A percentile compares a stretch with the other conserved stretches of the same genome.
These are phyloP conservation scores for Coemansia sp. DNA, from an alignment of 192 early-diverging fungal species.

Conservation along the genomic window DNA sequence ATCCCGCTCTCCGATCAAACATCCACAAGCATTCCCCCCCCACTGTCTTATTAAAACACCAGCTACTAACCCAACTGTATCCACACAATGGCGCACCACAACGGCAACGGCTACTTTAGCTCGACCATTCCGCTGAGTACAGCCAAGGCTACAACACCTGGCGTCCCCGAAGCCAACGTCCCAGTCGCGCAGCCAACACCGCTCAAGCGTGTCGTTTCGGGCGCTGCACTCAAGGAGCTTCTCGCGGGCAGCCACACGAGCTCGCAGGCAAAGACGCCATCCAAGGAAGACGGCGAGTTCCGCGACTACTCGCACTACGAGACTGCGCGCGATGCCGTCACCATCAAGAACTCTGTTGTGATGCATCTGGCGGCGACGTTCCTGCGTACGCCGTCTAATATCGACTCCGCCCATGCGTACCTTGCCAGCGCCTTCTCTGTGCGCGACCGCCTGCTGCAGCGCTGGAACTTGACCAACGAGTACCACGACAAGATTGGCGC, in stretches of 20 bases:
- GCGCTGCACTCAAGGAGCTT: slow-evolving; percentile 52
- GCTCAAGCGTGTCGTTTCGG: slow-evolving; percentile 54
- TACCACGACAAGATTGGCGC: slow-evolving; percentile 68
- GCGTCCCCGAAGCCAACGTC: slow-evolving; percentile 38
- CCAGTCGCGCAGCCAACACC: slow-evolving; percentile 40
- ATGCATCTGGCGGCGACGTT: slow-evolving; percentile 88
- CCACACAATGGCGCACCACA: slow-evolving; percentile 8
- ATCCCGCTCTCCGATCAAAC: too few species aligned
- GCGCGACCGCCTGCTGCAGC: slow-evolving; percentile 88
- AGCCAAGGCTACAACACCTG: slow-evolving; percentile 52
- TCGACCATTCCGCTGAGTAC: slow-evolving; percentile 47
- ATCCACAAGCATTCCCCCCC: too few species aligned
- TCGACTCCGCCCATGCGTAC: slow-evolving; percentile 92
- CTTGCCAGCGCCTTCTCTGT: slow-evolving; percentile 88
- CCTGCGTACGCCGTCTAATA: slow-evolving; percentile 82
- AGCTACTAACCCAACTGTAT: background rate
- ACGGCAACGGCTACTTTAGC: slow-evolving; percentile 50
- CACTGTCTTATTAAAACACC: too few species aligned
- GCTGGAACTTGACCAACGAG: slow-evolving; percentile 95
- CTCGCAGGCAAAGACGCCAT: slow-evolving; percentile 47
- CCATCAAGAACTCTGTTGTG: slow-evolving; percentile 83
- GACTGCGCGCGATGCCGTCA: slow-evolving; percentile 60
- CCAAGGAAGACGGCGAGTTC: slow-evolving; percentile 46
- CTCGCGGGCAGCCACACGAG: slow-evolving; percentile 45
- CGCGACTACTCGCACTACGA: slow-evolving; percentile 51